phyloP scores from a whole-genome alignment of 306 rosid genomes.

The Pueraria montana region DNA sequence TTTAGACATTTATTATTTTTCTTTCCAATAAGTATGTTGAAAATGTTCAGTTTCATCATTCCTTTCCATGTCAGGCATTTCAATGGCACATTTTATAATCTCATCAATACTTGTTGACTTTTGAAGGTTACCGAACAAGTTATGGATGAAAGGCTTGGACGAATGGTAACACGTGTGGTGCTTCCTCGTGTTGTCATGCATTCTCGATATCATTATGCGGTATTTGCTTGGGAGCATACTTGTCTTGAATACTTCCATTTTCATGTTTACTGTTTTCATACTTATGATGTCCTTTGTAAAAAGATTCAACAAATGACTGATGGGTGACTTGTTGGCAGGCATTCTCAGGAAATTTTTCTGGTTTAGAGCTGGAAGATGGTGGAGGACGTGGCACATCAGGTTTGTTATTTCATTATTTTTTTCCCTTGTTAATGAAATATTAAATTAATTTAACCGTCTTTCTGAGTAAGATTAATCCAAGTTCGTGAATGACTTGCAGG shows the following conservation, averaged over 20 bases:
- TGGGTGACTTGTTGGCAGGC: slow-evolving; percentile 67
- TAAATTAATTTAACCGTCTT: neutral
- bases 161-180: slow-evolving; percentile 90
- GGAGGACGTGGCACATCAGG: slow-evolving; percentile 99
- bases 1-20: slow-evolving; percentile 7
- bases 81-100: slow-evolving; percentile 25
- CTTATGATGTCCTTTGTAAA: neutral
- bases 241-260: slow-evolving; percentile 5
- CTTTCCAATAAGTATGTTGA: slow-evolving; percentile 17
- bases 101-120: slow-evolving; percentile 32
- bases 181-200: slow-evolving; percentile 99
- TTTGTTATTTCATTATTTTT: slow-evolving; percentile 43
- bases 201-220: slow-evolving; percentile 92
- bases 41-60: neutral
- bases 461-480: slow-evolving; percentile 19
- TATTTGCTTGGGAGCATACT: slow-evolving; percentile 47
- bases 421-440: neutral
- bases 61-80: slow-evolving; percentile 32
- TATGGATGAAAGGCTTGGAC: slow-evolving; percentile 95
- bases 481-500: slow-evolving; percentile 61
- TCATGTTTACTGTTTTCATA: slow-evolving; percentile 23
- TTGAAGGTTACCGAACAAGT: slow-evolving; percentile 88
- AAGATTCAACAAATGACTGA: slow-evolving; percentile 40
- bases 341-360: slow-evolving; percentile 87
- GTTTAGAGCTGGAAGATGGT: slow-evolving; percentile 99